These are phyloP conservation scores for Boletus vermiculosoides DNA, from an alignment of 768 basidiomycete genomes.

Conservation along the genomic window DNA sequence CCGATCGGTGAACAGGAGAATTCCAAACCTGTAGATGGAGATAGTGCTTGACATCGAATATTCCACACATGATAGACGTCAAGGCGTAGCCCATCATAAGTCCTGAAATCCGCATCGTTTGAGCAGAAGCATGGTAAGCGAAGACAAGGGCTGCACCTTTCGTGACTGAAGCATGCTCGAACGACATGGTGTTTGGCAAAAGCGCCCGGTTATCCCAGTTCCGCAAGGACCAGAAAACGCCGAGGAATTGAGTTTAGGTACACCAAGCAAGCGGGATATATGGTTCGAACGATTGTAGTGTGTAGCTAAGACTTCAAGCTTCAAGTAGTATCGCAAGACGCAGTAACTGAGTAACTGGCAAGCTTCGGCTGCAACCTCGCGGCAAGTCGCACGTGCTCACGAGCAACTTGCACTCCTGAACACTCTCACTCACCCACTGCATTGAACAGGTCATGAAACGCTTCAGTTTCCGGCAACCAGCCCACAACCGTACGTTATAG, in stretches of 20 bases:
- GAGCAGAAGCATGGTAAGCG: constrained; percentile 1
- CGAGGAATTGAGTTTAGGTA: neutral
- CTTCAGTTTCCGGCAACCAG: neutral
- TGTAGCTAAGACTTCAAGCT: neutral
- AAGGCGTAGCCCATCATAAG: constrained; percentile 73
- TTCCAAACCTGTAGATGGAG: constrained; percentile 72
- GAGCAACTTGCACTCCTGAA: neutral
- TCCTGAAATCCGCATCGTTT: constrained; percentile 42
- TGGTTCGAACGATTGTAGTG: neutral
- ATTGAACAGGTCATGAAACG: neutral
- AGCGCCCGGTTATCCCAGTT: neutral
- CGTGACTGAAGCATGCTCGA: constrained; percentile 79
- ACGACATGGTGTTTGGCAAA: constrained; percentile 54
- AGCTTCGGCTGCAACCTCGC: neutral
- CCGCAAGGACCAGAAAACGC: neutral
- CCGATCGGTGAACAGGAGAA: neutral
- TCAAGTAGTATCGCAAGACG: neutral
- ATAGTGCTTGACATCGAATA: constrained; percentile 88
- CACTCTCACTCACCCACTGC: neutral
- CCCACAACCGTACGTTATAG: neutral
- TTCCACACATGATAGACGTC: constrained; percentile 67
- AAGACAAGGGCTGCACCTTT: constrained; percentile 54
- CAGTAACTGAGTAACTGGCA: neutral
- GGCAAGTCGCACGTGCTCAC: neutral
- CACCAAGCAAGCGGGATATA: neutral